Conservation (phyloP, 257 asterid species). For the Ophiorrhiza pumila region DNA sequence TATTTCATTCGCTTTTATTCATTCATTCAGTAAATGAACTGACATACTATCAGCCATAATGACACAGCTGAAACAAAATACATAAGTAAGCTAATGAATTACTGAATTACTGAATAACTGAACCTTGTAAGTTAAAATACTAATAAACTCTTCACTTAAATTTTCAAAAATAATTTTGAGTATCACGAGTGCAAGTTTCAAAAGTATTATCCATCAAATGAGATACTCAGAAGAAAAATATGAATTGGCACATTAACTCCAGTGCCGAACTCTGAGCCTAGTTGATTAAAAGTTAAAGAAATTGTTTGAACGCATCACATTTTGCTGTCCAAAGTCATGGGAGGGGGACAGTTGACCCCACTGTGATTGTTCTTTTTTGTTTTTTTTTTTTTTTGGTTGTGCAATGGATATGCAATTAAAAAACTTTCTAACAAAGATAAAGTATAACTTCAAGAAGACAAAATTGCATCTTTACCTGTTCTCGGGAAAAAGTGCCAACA, state of each 20-base stretch:
- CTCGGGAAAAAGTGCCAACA: constrained; percentile 90
- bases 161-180: too few species aligned
- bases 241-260: neutral
- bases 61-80: neutral
- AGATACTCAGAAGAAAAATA: neutral
- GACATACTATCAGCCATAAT: neutral
- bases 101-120: too few species aligned
- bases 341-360: neutral
- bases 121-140: too few species aligned
- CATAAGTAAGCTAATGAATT: neutral
- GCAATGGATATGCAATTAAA: neutral
- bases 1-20: neutral
- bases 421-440: neutral
- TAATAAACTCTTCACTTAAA: too few species aligned
- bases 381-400: neutral
- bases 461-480: constrained; percentile 61
- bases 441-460: constrained; percentile 1
- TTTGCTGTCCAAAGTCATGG: neutral
- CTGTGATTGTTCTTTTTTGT: neutral
- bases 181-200: neutral
- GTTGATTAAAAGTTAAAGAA: neutral
- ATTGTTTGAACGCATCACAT: constrained; percentile 3
- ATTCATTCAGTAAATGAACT: neutral
- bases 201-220: neutral
- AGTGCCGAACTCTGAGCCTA: neutral